phyloP scores from a whole-genome alignment of 2,329 filamentous ascomycete species.

The Beauveria varroae region DNA sequence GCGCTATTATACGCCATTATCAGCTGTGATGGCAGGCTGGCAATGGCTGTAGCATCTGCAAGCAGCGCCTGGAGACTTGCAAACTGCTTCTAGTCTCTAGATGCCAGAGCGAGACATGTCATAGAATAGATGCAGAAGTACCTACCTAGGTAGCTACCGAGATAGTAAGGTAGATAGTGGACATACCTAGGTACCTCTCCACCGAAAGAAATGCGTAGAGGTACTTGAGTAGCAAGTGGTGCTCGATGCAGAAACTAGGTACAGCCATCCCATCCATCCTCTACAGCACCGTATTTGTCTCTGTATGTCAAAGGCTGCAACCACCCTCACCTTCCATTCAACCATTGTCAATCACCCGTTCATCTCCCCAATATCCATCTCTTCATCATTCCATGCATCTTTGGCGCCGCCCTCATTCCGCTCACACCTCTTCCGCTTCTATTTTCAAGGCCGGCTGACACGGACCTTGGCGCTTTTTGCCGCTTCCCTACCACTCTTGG shows the following conservation, averaged over 20 bases:
- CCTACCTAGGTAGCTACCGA: too few species aligned
- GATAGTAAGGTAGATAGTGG: too few species aligned
- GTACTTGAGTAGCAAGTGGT: not conserved
- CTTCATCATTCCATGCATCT: not conserved
- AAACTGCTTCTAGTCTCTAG: not conserved
- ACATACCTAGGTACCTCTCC: not conserved
- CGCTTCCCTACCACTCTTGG: not conserved
- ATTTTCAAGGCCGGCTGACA: not conserved
- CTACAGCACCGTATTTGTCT: not conserved
- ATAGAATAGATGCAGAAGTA: not conserved
- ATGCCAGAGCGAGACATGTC: slow-evolving; percentile 1
- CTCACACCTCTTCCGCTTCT: not conserved
- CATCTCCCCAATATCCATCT: not conserved
- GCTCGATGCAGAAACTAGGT: not conserved
- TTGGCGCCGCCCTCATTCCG: not conserved
- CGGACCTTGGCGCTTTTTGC: not conserved
- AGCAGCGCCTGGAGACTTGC: too few species aligned
- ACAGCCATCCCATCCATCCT: not conserved
- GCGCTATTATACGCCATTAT: not conserved
- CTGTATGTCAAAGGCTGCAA: not conserved
- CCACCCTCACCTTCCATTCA: not conserved
- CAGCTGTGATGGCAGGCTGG: not conserved
- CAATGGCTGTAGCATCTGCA: too few species aligned
- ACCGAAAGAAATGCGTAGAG: not conserved
- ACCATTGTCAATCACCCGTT: not conserved